A percentile compares a stretch with the other conserved stretches of the same genome.
Conservation (phyloP, 164 flowering plant species). For the Platanus orientalis region DNA sequence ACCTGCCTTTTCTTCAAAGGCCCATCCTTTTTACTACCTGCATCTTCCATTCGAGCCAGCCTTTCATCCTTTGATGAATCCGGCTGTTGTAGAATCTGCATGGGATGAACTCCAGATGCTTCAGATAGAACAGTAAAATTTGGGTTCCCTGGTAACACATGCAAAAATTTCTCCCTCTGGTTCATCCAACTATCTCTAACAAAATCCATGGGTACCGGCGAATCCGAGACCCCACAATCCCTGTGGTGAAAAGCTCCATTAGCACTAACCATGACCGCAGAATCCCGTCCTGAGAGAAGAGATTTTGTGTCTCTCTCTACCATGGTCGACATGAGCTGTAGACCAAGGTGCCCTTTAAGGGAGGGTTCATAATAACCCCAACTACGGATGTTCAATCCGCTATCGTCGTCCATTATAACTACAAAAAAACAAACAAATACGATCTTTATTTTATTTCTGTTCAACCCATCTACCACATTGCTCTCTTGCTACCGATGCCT, state of each 20-base stretch:
- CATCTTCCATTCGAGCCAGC: constrained; percentile 33
- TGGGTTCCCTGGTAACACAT: constrained; percentile 44
- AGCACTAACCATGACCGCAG: constrained; percentile 33
- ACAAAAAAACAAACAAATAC: not conserved
- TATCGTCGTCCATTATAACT: constrained; percentile 55
- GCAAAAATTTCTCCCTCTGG: constrained; percentile 49
- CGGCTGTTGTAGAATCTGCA: constrained; percentile 50
- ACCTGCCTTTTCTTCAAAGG: constrained; percentile 42
- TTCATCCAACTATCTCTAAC: constrained; percentile 51
- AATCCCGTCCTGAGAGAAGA: constrained; percentile 46
- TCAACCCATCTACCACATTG: constrained; percentile 18
- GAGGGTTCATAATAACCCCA: constrained; percentile 81
- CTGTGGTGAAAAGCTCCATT: constrained; percentile 53
- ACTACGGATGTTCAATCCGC: constrained; percentile 58
- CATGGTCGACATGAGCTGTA: constrained; percentile 62
- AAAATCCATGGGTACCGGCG: constrained; percentile 47
- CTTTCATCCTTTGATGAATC: constrained; percentile 31
- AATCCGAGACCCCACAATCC: constrained; percentile 39
- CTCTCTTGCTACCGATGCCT: constrained; percentile 1
- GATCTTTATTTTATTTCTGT: not conserved
- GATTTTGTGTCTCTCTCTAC: constrained; percentile 56
- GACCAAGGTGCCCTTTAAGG: constrained; percentile 50
- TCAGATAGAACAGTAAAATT: constrained; percentile 40
- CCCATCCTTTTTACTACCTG: constrained; percentile 34
- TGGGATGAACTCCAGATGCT: constrained; percentile 34